Conservation (phyloP, 495 filamentous ascomycete species). For the Penicillium paxilli region DNA sequence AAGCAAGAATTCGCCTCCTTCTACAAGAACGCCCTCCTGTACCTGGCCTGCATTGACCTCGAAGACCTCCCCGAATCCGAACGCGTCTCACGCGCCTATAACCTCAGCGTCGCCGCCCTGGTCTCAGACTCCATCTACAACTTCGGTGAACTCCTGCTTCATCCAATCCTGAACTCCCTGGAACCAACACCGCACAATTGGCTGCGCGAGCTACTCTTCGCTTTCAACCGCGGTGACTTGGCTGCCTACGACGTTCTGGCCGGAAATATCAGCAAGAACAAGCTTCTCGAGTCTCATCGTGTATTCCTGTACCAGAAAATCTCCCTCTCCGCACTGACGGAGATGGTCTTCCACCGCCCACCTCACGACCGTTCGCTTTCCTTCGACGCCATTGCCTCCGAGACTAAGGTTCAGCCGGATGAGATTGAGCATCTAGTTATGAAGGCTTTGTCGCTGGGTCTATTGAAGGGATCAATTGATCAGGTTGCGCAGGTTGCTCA, state of each 20-base stretch:
- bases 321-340: slow-evolving; percentile 89
- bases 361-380: slow-evolving; percentile 94
- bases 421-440: slow-evolving; percentile 98
- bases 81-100: slow-evolving; percentile 79
- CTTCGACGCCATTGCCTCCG: slow-evolving; percentile 80
- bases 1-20: slow-evolving; percentile 91
- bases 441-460: slow-evolving; percentile 92
- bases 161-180: slow-evolving; percentile 90
- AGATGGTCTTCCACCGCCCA: slow-evolving; percentile 93
- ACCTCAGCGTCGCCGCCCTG: slow-evolving; percentile 87
- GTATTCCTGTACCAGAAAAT: slow-evolving; percentile 95
- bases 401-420: slow-evolving; percentile 86
- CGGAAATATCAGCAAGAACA: slow-evolving; percentile 72
- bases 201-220: slow-evolving; percentile 92
- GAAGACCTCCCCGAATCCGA: slow-evolving; percentile 68
- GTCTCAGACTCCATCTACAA: slow-evolving; percentile 97
- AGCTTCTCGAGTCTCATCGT: slow-evolving; percentile 75
- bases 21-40: slow-evolving; percentile 96
- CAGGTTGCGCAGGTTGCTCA: slow-evolving; percentile 91
- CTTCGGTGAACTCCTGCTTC: slow-evolving; percentile 96
- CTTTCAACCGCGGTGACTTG: slow-evolving; percentile 95
- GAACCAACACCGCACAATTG: slow-evolving; percentile 65
- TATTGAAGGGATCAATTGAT: slow-evolving; percentile 91
- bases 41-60: slow-evolving; percentile 93
- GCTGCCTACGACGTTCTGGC: slow-evolving; percentile 79